Conservation (phyloP, 257 asterid genomes). For the Nicotiana sylvestris region DNA sequence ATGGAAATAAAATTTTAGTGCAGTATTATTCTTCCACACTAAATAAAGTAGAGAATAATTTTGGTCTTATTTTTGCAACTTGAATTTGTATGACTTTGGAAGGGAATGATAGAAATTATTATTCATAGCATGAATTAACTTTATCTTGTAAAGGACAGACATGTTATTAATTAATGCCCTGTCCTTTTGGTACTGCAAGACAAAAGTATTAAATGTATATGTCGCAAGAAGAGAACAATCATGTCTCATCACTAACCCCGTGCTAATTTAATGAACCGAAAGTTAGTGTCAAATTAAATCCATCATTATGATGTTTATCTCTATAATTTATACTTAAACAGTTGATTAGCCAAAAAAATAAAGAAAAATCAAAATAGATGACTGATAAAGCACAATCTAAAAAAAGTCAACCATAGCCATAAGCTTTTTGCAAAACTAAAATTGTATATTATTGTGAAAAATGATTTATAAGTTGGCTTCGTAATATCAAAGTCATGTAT, state of each 20-base stretch:
- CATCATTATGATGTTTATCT: neutral
- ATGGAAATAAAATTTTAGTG: neutral
- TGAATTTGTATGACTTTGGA: neutral
- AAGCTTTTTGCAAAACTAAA: too few species aligned
- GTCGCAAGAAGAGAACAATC: slow-evolving; percentile 9
- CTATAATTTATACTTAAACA: too few species aligned
- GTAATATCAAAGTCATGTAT: neutral
- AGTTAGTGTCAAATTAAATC: neutral
- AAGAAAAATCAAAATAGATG: too few species aligned
- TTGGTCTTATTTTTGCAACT: neutral
- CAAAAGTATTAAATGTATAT: neutral
- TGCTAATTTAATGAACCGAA: slow-evolving; percentile 4
- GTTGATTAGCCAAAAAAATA: too few species aligned
- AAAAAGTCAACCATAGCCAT: too few species aligned
- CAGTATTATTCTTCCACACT: neutral
- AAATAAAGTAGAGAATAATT: neutral
- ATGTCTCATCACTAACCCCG: slow-evolving; percentile 1
- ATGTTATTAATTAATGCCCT: neutral
- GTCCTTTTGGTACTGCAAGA: neutral
- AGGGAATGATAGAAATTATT: neutral
- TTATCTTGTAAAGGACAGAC: neutral
- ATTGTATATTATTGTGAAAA: too few species aligned
- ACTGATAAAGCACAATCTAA: too few species aligned
- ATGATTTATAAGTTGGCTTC: neutral
- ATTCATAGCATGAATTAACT: neutral